A percentile compares a stretch with the other conserved stretches of the same genome.
Conservation (phyloP, 2,329 filamentous ascomycete species). For the Fusarium sp. region DNA sequence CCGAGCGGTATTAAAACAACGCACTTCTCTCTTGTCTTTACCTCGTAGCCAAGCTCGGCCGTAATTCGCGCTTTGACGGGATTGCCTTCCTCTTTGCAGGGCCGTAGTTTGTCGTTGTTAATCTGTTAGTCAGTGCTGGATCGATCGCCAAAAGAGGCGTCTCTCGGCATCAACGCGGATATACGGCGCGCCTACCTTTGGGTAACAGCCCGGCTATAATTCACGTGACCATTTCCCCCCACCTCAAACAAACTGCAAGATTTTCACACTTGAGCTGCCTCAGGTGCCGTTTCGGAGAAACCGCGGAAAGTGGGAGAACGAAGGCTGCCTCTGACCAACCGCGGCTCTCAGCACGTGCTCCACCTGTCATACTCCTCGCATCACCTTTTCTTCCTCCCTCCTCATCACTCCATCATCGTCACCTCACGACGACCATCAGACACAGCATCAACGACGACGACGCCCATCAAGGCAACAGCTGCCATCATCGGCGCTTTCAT, state of each 20-base stretch:
- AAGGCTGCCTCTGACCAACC: conserved; percentile 19
- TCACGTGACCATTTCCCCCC: not conserved
- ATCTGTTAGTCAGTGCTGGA: conserved; percentile 4
- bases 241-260: not conserved
- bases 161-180: conserved; percentile 23
- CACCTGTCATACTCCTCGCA: conserved; percentile 32
- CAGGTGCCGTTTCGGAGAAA: conserved; percentile 24
- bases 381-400: conserved; percentile 28
- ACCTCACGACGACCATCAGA: conserved; percentile 27
- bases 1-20: not conserved
- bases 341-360: conserved; percentile 31
- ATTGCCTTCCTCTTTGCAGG: conserved; percentile 13
- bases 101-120: not conserved
- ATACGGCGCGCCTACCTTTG: not conserved
- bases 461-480: conserved; percentile 29
- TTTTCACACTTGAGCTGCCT: conserved; percentile 2
- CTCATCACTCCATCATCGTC: conserved; percentile 35
- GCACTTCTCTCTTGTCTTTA: conserved; percentile 1
- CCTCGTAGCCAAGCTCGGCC: not conserved
- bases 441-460: conserved; percentile 29
- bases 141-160: conserved; percentile 3
- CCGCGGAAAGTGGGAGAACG: conserved; percentile 7
- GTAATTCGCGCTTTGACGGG: conserved; percentile 11
- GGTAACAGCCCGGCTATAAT: not conserved
- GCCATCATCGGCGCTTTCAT: conserved; percentile 16